Evolutionary conservation across 331 rosid species (phyloP), one percentile per base, ranked within the genome.

Genomic region (Dryas integrifolia): DNA sequence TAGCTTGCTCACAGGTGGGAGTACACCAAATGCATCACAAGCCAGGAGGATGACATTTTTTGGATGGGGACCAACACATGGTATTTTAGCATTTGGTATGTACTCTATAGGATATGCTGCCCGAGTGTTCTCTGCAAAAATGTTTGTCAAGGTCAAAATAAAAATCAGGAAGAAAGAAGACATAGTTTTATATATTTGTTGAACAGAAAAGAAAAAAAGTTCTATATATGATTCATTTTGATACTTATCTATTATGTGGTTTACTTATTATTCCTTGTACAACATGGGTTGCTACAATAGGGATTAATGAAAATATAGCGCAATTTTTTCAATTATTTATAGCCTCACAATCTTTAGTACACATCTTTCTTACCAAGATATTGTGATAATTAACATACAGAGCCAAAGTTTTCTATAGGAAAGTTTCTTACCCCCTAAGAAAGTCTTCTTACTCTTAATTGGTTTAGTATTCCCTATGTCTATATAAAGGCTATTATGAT

Each of bases 1-100:
- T 44, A 94, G 86, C 87, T 85, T 94, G 85, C 98, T 94, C 30
- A 91, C 92, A 5, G 97, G 98, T 26, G 97, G 97, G 40, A 94
- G 98, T 26, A 94, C 97, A 3, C 97, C 98, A 73, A 91, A 94
- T 3, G 98, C 97, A 30, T 94, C 98, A 67, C 98, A 94, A 3
- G 98, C 98, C 77, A 94, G 75, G 55, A 94, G 92, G 67, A 94
- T 91, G 40, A 94, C 91, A 79, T 94, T 94, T 82, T 85, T 94
- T 8, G 98, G 97, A 66, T 91, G 97, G 30, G 97, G 97, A 3
- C 91, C 98, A 66, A 91, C 95, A 69, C 98, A 94, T 21, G 98
- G 97, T 69, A 94, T 73, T 66, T 76, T 84, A 6, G 95, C 98
- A 76, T 91, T 94, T 9, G 98, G 98, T 43, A 94, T 94, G 89